Percentiles rank a stretch among this genome's conserved stretches.
These are phyloP conservation scores for Nicotiana paniculata DNA, from an alignment of 257 asterid species.

Conservation along the genomic window DNA sequence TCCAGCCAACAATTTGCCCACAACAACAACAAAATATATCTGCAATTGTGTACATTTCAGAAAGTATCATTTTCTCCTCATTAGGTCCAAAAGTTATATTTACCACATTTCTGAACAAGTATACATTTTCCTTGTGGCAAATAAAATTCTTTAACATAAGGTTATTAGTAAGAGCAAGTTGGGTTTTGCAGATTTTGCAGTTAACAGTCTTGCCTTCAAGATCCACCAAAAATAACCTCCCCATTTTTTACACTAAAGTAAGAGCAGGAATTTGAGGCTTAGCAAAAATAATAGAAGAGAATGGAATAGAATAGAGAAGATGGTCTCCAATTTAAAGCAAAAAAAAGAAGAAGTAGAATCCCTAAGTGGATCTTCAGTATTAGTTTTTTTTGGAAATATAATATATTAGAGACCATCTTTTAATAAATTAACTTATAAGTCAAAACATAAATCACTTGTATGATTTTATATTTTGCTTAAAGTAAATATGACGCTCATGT, in stretches of 20 bases:
- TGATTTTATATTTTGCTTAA: background rate
- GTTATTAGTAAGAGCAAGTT: constrained; percentile 47
- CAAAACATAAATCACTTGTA: background rate
- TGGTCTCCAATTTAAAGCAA: too few species aligned
- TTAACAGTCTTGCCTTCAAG: constrained; percentile 61
- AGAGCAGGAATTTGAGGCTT: too few species aligned
- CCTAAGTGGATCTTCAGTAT: too few species aligned
- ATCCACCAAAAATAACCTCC: constrained; percentile 60
- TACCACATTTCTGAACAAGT: constrained; percentile 55
- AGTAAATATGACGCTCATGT: background rate
- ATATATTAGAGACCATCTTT: too few species aligned
- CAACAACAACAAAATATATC: constrained; percentile 78
- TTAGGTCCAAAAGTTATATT: constrained; percentile 53
- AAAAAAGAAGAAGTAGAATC: too few species aligned
- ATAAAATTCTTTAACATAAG: constrained; percentile 61
- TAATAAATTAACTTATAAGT: background rate
- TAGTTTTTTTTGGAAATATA: too few species aligned
- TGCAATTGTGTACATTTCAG: constrained; percentile 71
- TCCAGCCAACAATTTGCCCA: constrained; percentile 80
- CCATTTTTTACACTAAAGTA: constrained; percentile 35
- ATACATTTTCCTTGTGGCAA: constrained; percentile 74
- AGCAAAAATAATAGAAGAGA: too few species aligned
- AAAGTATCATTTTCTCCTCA: constrained; percentile 72
- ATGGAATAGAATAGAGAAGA: too few species aligned
- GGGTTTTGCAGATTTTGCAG: constrained; percentile 77